phyloP scores from a whole-genome alignment of 2,329 filamentous ascomycete genomes.

The Aspergillus nomiae region DNA sequence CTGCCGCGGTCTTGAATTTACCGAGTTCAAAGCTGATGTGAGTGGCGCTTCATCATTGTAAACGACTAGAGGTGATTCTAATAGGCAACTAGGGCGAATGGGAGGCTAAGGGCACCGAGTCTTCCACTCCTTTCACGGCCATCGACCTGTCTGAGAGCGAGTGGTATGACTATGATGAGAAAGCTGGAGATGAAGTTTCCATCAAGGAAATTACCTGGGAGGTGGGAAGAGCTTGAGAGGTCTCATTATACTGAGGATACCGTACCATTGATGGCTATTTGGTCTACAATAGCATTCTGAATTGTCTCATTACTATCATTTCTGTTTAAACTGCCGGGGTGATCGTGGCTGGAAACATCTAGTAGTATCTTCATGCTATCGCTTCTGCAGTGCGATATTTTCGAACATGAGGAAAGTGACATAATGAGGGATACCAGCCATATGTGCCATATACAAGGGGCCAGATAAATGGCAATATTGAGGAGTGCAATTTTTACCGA shows the following conservation, averaged over 20 bases:
- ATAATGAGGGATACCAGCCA: neutral
- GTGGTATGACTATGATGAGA: slow-evolving; percentile 98
- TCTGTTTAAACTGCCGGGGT: neutral
- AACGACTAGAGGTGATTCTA: neutral
- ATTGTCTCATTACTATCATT: slow-evolving; percentile 13
- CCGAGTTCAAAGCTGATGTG: slow-evolving; percentile 87
- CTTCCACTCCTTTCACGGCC: slow-evolving; percentile 74
- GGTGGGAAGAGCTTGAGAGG: slow-evolving; percentile 67
- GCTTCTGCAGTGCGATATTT: neutral
- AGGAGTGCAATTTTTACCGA: neutral
- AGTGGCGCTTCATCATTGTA: slow-evolving; percentile 21
- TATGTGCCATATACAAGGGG: neutral
- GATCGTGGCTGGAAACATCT: neutral
- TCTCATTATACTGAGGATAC: neutral
- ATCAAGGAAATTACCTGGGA: slow-evolving; percentile 89
- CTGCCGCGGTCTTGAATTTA: slow-evolving; percentile 90
- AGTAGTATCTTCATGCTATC: neutral
- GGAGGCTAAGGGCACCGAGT: slow-evolving; percentile 79
- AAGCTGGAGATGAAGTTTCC: slow-evolving; percentile 85
- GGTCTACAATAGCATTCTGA: slow-evolving; percentile 12
- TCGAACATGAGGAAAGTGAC: neutral
- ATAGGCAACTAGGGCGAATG: slow-evolving; percentile 71
- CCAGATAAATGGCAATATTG: neutral
- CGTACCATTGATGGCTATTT: neutral
- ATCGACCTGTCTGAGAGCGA: slow-evolving; percentile 88